Percentiles rank a stretch among this genome's conserved stretches.
Conservation (phyloP, 495 filamentous ascomycete species). For the Aspergillus taichungensis region DNA sequence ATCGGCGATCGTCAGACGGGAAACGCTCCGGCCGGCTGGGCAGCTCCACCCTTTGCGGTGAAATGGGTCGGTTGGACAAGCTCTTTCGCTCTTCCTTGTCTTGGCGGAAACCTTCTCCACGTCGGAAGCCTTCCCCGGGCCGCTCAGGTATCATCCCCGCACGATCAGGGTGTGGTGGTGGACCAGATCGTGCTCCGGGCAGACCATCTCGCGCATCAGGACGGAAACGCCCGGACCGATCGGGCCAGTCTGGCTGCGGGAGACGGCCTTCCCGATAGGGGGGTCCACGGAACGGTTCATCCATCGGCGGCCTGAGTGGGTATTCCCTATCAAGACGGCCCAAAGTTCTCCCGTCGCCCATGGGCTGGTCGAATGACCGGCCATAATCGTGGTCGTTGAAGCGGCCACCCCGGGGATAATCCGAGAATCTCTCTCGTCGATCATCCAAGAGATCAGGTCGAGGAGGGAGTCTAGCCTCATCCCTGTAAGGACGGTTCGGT, state of each 20-base stretch:
- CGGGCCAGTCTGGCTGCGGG: constrained; percentile 29
- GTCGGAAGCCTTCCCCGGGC: constrained; percentile 21
- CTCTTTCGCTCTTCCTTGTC: constrained; percentile 32
- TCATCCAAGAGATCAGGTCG: constrained; percentile 33
- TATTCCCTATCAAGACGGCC: constrained; percentile 31
- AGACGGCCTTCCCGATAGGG: constrained; percentile 26
- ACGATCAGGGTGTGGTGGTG: constrained; percentile 24
- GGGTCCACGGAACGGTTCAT: constrained; percentile 37
- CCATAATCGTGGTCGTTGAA: constrained; percentile 28
- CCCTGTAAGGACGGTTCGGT: constrained; percentile 20
- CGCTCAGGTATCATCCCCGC: constrained; percentile 31
- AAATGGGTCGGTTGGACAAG: constrained; percentile 16
- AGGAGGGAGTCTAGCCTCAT: constrained; percentile 25
- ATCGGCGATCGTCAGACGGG: constrained; percentile 25
- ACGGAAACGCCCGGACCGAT: constrained; percentile 28
- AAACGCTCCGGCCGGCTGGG: constrained; percentile 33
- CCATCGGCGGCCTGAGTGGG: constrained; percentile 20
- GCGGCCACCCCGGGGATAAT: constrained; percentile 29
- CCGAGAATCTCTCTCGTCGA: constrained; percentile 28
- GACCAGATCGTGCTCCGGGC: constrained; percentile 9
- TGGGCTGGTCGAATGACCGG: constrained; percentile 25
- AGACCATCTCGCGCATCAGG: constrained; percentile 13
- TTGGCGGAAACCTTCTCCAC: constrained; percentile 21
- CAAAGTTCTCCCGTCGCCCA: constrained; percentile 19
- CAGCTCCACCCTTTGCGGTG: constrained; percentile 25